Percentiles rank a stretch among this genome's conserved stretches.
Conservation (phyloP, 148 eudicot genomes). For the Spergularia marina region DNA sequence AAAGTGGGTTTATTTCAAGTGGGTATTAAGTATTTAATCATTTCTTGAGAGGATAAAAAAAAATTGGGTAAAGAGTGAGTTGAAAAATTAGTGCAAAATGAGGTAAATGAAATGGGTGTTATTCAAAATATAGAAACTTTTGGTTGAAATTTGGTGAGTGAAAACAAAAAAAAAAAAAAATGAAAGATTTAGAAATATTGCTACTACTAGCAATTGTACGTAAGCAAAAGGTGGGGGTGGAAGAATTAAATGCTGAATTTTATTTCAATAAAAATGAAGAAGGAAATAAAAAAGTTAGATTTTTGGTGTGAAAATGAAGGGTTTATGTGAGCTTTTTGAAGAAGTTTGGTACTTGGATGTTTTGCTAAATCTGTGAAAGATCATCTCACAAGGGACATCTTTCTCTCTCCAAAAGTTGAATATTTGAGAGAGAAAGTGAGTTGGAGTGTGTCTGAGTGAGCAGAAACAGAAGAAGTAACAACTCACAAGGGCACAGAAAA, state of each 20-base stretch:
- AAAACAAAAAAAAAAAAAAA: not conserved
- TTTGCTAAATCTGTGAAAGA: slow-evolving; percentile 39
- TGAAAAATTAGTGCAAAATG: not conserved
- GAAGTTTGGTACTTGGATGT: slow-evolving; percentile 26
- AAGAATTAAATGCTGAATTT: not conserved
- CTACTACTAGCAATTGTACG: not conserved
- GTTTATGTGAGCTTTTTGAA: not conserved
- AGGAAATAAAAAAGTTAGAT: not conserved
- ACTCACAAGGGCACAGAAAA: not conserved
- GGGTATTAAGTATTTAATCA: not conserved
- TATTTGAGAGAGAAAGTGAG: slow-evolving; percentile 24
- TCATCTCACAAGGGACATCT: slow-evolving; percentile 18
- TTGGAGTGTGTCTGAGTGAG: not conserved
- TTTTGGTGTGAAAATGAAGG: not conserved
- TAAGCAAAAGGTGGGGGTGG: not conserved
- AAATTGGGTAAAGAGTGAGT: not conserved
- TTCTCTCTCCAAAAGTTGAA: not conserved
- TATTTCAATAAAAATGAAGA: not conserved
- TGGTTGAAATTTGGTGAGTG: not conserved
- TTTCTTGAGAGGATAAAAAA: not conserved
- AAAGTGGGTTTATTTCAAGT: not conserved
- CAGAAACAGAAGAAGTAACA: not conserved
- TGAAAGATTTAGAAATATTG: not conserved
- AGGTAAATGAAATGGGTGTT: slow-evolving; percentile 20
- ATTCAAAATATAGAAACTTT: slow-evolving; percentile 18